Conservation (phyloP, 2,329 filamentous ascomycete species). For the Emericellopsis cladophorae region DNA sequence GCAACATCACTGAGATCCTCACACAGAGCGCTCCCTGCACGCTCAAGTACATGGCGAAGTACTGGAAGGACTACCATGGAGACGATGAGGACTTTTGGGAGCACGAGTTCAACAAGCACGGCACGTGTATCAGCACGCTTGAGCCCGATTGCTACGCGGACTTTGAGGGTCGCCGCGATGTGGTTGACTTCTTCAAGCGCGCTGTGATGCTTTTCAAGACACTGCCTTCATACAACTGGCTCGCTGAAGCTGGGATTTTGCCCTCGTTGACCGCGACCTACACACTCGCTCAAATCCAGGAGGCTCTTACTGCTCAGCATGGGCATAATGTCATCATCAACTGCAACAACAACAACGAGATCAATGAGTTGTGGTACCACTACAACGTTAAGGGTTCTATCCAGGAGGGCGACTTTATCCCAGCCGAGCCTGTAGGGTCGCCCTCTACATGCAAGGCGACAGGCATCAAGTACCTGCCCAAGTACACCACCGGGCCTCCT, state of each 20-base stretch:
- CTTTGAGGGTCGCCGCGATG: slow-evolving; percentile 50
- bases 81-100: slow-evolving; percentile 56
- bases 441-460: slow-evolving; percentile 44
- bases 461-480: slow-evolving; percentile 48
- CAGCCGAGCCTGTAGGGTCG: slow-evolving; percentile 40
- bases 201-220: slow-evolving; percentile 53
- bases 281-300: slow-evolving; percentile 42
- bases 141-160: slow-evolving; percentile 51
- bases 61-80: slow-evolving; percentile 59
- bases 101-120: slow-evolving; percentile 67
- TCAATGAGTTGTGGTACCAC: slow-evolving; percentile 48
- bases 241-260: slow-evolving; percentile 47
- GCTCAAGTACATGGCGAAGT: slow-evolving; percentile 53
- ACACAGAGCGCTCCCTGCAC: slow-evolving; percentile 38
- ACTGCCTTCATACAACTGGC: slow-evolving; percentile 50
- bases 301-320: slow-evolving; percentile 39
- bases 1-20: slow-evolving; percentile 53
- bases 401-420: slow-evolving; percentile 46
- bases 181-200: slow-evolving; percentile 55
- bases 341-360: slow-evolving; percentile 28
- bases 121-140: slow-evolving; percentile 59
- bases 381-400: slow-evolving; percentile 48
- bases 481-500: slow-evolving; percentile 15
- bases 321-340: slow-evolving; percentile 45
- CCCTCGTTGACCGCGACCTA: slow-evolving; percentile 45